Conservation (phyloP, 2,329 filamentous ascomycete genomes). For the Hymenoscyphus fraxineus region DNA sequence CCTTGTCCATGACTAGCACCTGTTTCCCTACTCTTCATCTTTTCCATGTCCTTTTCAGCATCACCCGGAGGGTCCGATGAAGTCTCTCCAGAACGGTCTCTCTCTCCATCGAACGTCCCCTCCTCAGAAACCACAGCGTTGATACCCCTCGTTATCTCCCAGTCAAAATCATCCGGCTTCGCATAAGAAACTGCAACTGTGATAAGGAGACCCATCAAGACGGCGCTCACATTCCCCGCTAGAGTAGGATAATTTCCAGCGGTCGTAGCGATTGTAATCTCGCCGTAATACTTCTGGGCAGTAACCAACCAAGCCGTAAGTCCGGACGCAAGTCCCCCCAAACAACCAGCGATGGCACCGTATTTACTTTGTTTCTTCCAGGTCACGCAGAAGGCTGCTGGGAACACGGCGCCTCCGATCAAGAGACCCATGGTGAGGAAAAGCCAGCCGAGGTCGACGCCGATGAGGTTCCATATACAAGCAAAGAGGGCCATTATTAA, state of each 20-base stretch:
- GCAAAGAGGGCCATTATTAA: slow-evolving; percentile 49
- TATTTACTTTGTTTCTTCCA: slow-evolving; percentile 47
- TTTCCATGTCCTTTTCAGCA: not conserved
- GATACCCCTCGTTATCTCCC: slow-evolving; percentile 11
- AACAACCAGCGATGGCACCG: slow-evolving; percentile 46
- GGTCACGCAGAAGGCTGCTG: slow-evolving; percentile 49
- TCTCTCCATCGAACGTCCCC: not conserved
- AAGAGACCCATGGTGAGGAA: slow-evolving; percentile 52
- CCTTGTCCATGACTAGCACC: not conserved
- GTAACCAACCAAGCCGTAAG: slow-evolving; percentile 50
- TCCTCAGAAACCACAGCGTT: slow-evolving; percentile 1
- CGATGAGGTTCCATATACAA: slow-evolving; percentile 50
- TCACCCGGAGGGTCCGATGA: not conserved
- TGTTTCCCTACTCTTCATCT: not conserved
- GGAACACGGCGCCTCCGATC: slow-evolving; percentile 52
- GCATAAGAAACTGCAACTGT: slow-evolving; percentile 5
- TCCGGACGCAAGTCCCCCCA: slow-evolving; percentile 46
- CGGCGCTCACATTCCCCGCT: slow-evolving; percentile 2
- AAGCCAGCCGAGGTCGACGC: slow-evolving; percentile 51
- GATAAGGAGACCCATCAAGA: slow-evolving; percentile 2
- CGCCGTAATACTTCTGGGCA: slow-evolving; percentile 43
- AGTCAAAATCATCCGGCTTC: slow-evolving; percentile 13
- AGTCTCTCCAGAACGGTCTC: not conserved
- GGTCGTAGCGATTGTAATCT: slow-evolving; percentile 44
- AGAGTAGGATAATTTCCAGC: slow-evolving; percentile 30